Base-by-base conservation (phyloP, 768 basidiomycete genomes). In the Mycena floridula region DNA sequence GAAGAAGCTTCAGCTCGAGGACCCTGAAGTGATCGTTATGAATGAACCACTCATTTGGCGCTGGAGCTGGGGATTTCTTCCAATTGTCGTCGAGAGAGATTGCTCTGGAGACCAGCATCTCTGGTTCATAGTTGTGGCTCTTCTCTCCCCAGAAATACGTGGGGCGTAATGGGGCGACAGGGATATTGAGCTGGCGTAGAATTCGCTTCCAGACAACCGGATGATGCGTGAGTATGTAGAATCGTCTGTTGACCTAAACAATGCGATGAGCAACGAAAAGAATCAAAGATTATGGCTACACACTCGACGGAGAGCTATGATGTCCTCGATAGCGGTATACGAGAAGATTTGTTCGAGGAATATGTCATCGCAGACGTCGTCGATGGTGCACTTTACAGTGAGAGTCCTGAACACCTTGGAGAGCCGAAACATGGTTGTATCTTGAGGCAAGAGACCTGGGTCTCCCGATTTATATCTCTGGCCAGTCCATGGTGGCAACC, bases 201-300 rank as follows among this genome's bases (percentile, higher is more conserved):
- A 82, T 76, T 15, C 74, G 74, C 57, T 80, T 82, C 85, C 85
- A 86, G 30, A 85, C 77, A 37, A 76, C 61, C 15, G 82, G 74
- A 50, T 85, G 76, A 45, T 85, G 80, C 0, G 82, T 83, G 46
- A 86, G 67, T 24, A 78, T 59, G 53, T 75, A 83, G 52, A 79
- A 79, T 3, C 70, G 55, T 51, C 70, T 79, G 65, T 70, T 77
- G 24, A 79, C 76, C 85, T 83, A 25, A 35, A 35, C 4, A 13
- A 15, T 5, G 13, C 13, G n/a, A 16, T 39, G 5, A 39, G 38
- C 13, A 11, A 13, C 5, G 3, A 39, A 11, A 16, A 4, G 15
- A 20, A n/a, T n/a, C 21, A 20, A 11, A 39, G 5, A 24, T 16
- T 4, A 15, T 16, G 23, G 8, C 13, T 22, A 39, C 38, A 13